Conservation (phyloP, 768 basidiomycete species). For the Leccinellum rugosiceps region DNA sequence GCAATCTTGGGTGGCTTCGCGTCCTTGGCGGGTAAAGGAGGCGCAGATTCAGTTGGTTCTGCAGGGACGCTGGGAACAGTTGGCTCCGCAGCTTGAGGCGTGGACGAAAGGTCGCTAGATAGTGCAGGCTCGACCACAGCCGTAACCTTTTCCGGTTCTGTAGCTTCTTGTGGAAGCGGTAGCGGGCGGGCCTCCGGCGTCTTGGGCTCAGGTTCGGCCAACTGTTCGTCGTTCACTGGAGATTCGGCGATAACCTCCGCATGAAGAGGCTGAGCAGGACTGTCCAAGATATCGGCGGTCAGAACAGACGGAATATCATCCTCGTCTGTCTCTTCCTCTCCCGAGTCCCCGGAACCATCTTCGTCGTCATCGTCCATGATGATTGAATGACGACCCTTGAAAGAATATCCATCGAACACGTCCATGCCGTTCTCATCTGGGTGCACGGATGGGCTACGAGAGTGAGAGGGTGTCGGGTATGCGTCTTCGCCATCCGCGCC, state of each 20-base stretch:
- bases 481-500: slow-evolving; percentile 73
- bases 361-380: slow-evolving; percentile 70
- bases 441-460: slow-evolving; percentile 70
- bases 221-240: slow-evolving; percentile 29
- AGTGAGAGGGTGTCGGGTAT: slow-evolving; percentile 76
- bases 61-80: neutral
- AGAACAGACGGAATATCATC: slow-evolving; percentile 34
- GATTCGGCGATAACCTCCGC: slow-evolving; percentile 36
- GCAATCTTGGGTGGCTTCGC: slow-evolving; percentile 25
- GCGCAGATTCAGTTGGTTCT: slow-evolving; percentile 21
- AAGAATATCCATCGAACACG: slow-evolving; percentile 93
- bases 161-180: slow-evolving; percentile 29
- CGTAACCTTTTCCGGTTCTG: slow-evolving; percentile 13
- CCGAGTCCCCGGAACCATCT: slow-evolving; percentile 33
- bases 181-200: slow-evolving; percentile 67
- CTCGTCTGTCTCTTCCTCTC: slow-evolving; percentile 34
- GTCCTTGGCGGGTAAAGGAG: slow-evolving; percentile 32
- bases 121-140: slow-evolving; percentile 15
- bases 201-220: slow-evolving; percentile 60
- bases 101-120: slow-evolving; percentile 13
- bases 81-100: slow-evolving; percentile 14
- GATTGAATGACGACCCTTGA: slow-evolving; percentile 82
- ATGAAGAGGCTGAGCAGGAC: slow-evolving; percentile 23
- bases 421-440: slow-evolving; percentile 51
- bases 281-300: slow-evolving; percentile 15